phyloP scores from a whole-genome alignment of 352 stramenopile genomes.

The Phytophthora foliorum region DNA sequence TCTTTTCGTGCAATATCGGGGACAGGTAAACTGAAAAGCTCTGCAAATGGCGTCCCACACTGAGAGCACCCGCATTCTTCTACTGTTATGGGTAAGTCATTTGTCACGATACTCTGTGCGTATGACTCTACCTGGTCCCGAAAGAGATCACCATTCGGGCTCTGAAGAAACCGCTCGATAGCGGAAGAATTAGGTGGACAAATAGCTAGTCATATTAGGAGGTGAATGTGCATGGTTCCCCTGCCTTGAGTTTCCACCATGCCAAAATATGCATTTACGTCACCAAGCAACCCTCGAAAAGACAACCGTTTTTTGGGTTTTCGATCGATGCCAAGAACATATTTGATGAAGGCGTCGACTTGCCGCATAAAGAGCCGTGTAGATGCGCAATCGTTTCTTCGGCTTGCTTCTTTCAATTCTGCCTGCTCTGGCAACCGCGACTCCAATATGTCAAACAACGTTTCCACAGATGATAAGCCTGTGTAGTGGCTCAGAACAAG shows the following conservation, averaged over 20 bases:
- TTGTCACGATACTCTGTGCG: neutral
- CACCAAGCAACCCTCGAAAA: constrained; percentile 1
- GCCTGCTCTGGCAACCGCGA: neutral
- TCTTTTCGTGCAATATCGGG: neutral
- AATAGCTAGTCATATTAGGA: constrained; percentile 3
- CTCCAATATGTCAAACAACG: constrained; percentile 2
- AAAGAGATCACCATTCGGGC: neutral
- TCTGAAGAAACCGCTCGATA: neutral
- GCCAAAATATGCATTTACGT: neutral
- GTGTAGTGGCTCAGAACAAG: neutral
- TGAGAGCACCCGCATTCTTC: neutral
- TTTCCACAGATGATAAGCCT: neutral
- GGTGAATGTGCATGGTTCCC: constrained; percentile 6
- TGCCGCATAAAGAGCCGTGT: constrained; percentile 7
- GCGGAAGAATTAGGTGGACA: constrained; percentile 6
- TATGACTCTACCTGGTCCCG: neutral
- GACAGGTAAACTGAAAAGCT: neutral
- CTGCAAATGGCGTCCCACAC: neutral
- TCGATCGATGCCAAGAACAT: neutral
- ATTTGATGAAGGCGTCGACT: constrained; percentile 3
- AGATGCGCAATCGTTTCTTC: neutral
- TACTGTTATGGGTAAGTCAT: neutral
- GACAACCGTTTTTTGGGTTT: neutral
- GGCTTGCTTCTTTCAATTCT: neutral
- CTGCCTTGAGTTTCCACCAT: constrained; percentile 1